Evolutionary conservation across 805 yeast species (phyloP), one percentile per base, ranked within the genome.

Genomic region (Lachancea sp.): DNA sequence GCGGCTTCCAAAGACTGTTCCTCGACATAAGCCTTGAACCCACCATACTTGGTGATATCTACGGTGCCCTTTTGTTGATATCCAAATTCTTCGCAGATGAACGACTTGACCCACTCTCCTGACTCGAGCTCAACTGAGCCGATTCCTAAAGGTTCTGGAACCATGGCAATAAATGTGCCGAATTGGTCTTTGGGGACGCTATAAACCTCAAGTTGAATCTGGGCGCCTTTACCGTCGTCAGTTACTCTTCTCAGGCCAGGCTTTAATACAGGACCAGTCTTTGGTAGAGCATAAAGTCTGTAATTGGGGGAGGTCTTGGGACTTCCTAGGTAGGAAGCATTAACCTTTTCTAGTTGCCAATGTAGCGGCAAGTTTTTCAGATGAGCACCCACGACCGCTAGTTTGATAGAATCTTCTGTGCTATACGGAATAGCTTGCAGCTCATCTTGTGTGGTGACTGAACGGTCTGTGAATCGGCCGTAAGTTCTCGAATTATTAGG

Each of bases 351-450:
- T 49, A 91, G 73, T 70, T 91, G 99, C 96, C 97, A 90, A 66
- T 91, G 89, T 55, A 91, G 73, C 39, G 89, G 89, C 72, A 88
- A 77, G 1, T 96, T 96, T 45, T 79, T 72, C 53, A 93, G 73
- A 62, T 91, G 99, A 39, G 97, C 97, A 45, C 99, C 99, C 39
- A 91, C 98, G 31, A 93, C 99, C 1, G 97, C 97, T 47, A 91
- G 68, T 49, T 81, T 74, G 48, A 88, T 71, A 9, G 76, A 69
- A 29, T 66, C 51, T 1, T 71, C 63, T 22, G 67, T 54, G 36
- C 66, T 60, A 19, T 42, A 35, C 8, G 29, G 29, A n/a, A 60
- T 60, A 3, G 65, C 65, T 1, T 15, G 16, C 9, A 61, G 37
- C 10, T 39, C 47, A 36, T 51, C 54, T 39, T 51, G 51, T 12